Base-by-base conservation (phyloP, 768 basidiomycete species). In the Cystofilobasidium bisporidii region DNA sequence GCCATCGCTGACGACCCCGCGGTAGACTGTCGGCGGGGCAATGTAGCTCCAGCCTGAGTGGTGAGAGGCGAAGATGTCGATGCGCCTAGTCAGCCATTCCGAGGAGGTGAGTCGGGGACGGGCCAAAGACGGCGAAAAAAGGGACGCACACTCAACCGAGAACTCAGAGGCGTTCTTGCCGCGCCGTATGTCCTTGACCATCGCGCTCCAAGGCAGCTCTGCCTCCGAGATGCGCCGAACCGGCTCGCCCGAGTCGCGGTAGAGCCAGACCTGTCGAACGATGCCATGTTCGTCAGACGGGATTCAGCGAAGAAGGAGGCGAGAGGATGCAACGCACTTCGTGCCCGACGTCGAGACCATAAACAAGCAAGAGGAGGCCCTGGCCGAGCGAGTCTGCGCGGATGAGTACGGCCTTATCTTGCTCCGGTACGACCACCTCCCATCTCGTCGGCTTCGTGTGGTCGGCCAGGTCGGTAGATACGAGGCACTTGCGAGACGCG, bases 301-400 rank as follows among this genome's bases (percentile, higher is more conserved):
- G n/a, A n/a, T n/a, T n/a, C n/a, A n/a, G n/a, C n/a, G n/a, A n/a
- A n/a, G n/a, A n/a, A n/a, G n/a, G n/a, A n/a, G n/a, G n/a, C n/a
- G 38, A 26, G 17, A 24, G 1, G 41, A 14, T 32, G n/a, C n/a
- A n/a, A n/a, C 22, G 28, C 24, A 48, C 33, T 33, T 64, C 57
- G 33, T 69, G 55, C n/a, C 57, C 62, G 4, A 69, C 67, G 24
- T 69, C 67, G 6, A 47, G 15, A 10, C 56, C 15, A 33, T 57
- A 69, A 6, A 69, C 57, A 20, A 69, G 30, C 40, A 69, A 32
- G 1, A 69, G 40, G 15, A 69, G 57, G 24, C 62, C 67, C 26
- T 38, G 32, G 22, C 67, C 67, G 24, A 69, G 43, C 17, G 62
- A 32, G 2, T 38, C 10, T 11, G 56, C 61, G 10, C 40, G 45